These are phyloP conservation scores for Quercus phellos DNA, from an alignment of 331 rosid genomes.

Conservation along the genomic window DNA sequence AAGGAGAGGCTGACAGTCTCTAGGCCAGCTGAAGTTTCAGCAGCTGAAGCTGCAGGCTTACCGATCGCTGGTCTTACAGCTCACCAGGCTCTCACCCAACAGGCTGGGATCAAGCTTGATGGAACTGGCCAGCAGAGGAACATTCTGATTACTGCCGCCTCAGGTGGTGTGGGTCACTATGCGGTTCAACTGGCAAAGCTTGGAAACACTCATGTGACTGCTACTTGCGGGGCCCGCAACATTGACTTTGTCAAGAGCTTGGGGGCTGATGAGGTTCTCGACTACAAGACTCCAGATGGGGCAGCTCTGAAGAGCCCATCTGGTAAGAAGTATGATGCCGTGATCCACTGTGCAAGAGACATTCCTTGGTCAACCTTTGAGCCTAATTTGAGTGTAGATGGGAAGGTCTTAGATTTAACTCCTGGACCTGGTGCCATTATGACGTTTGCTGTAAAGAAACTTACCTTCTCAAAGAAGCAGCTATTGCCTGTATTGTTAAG, in stretches of 20 bases:
- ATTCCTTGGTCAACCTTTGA: conserved; percentile 50
- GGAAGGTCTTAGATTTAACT: conserved; percentile 44
- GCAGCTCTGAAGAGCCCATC: conserved; percentile 45
- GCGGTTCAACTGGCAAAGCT: conserved; percentile 58
- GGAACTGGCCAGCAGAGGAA: conserved; percentile 26
- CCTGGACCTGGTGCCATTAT: conserved; percentile 15
- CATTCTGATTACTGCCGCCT: conserved; percentile 49
- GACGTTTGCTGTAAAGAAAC: conserved; percentile 24
- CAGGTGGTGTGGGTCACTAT: conserved; percentile 56
- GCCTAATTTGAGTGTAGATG: conserved; percentile 31
- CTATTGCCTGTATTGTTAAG: conserved; percentile 19
- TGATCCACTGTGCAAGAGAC: conserved; percentile 33
- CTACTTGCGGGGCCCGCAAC: conserved; percentile 56
- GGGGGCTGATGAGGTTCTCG: conserved; percentile 56
- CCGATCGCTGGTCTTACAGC: conserved; percentile 50
- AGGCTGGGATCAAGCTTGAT: conserved; percentile 31
- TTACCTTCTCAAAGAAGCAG: conserved; percentile 42
- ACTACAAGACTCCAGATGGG: conserved; percentile 48
- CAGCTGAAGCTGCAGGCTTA: conserved; percentile 39
- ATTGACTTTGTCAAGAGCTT: conserved; percentile 31
- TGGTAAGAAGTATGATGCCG: conserved; percentile 32
- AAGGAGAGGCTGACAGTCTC: conserved; percentile 28
- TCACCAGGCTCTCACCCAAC: conserved; percentile 37
- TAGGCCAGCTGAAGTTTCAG: conserved; percentile 43
- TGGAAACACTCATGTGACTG: conserved; percentile 46